Evolutionary conservation across 352 stramenopile genomes (phyloP), one percentile per base, ranked within the genome.

Genomic region (Blastocystis sp.): DNA sequence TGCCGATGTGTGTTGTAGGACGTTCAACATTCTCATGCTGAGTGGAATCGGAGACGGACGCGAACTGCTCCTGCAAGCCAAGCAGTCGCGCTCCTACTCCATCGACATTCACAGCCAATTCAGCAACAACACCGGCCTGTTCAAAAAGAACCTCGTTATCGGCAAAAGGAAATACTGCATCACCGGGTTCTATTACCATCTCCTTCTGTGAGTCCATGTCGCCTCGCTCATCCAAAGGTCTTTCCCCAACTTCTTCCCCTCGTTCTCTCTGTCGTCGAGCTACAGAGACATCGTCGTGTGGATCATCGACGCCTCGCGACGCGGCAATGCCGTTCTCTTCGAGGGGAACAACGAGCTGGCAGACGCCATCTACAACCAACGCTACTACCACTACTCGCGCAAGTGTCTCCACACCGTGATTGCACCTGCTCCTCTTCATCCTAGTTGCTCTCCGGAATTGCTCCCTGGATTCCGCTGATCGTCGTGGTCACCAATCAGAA

Each of bases 41-140:
- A 68, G 74, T n/a, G 74, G 74, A 38, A 59, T 69, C 19, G 74
- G 74, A 10, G 74, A 84, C 66, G 74, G 74, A 14, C 4, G 74
- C 3, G 74, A 84, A n/a, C 10, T 9, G 0, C 17, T 84, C 19
- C 74, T 84, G 21, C 74, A 84, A 42, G 28, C 60, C 0, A 28
- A 84, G 48, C 34, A 66, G 24, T 2, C 40, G 4, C 11, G 19
- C 54, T 48, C 28, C 40, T 45, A 84, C 28, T 84, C 74, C n/a
- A 52, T 84, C 48, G 66, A 84, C 43, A 84, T 84, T 19, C 74
- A 59, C 28, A 84, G 74, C 48, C 74, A 84, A 52, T 84, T 84
- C 54, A 84, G 74, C 45, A 68, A 84, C 38, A 84, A 84, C 54
- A 84, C 74, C 0, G 74, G 74, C 43, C 28, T 84, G 10, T 34